Base-by-base conservation (phyloP, 1,284 basidiomycete species). In the Hemileia vastatrix region DNA sequence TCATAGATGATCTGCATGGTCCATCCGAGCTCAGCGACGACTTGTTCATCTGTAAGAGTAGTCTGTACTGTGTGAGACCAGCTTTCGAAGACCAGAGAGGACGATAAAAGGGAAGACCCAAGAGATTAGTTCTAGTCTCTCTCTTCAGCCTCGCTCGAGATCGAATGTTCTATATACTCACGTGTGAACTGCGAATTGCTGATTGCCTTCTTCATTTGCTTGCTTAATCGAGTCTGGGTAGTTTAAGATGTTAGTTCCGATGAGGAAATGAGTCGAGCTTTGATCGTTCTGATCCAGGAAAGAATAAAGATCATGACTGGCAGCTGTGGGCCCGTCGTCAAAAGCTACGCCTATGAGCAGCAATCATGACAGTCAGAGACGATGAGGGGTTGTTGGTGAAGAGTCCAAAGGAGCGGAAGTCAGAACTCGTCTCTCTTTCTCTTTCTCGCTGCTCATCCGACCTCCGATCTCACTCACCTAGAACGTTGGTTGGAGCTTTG, bases 11-110 rank as follows among this genome's bases (percentile, higher is more conserved):
- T 78, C 76, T 86, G 80, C 79, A 87, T 83, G 1, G 87, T 85
- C 84, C 85, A 92, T 4, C 86, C 90, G 65, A 92, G 79, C 80
- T 90, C 84, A 23, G 81, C 88, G 48, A 92, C 67, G 54, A 91
- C 75, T 64, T 85, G 79, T 57, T 80, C 72, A 74, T 90, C 88
- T 56, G 78, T 80, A 64, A 86, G 79, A 1, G 86, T 84, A 4
- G 89, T 88, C 84, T 88, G 77, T 84, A 86, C 31, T 2, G 59
- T 47, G 40, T 67, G 65, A 1, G 43, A 51, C 45, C 48, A 65
- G 4, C 32, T 61, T 27, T 40, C 40, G 9, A 18, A 21, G n/a
- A 18, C 21, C 3, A n/a, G 54, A 43, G 15, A 27, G 51, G 43
- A 11, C 18, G 40, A 5, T n/a, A 18, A 3, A 6, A 45, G 6